Conservation (phyloP, 331 rosid genomes). For the Saraca asoca region DNA sequence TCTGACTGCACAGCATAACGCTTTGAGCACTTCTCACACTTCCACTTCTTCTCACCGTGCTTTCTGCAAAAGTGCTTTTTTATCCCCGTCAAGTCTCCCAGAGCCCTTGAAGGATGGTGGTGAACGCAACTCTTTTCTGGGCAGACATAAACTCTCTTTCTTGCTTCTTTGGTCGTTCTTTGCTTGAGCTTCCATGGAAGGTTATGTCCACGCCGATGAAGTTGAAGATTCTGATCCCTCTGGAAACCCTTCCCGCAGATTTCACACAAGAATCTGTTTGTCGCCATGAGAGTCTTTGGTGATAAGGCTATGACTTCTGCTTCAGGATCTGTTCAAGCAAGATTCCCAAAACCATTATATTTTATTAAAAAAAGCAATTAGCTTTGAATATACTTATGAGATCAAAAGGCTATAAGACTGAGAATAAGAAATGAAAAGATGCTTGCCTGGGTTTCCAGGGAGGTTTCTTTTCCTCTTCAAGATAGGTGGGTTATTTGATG, state of each 20-base stretch:
- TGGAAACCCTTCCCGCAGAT: constrained; percentile 88
- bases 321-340: constrained; percentile 67
- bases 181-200: constrained; percentile 97
- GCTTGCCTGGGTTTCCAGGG: constrained; percentile 88
- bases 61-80: constrained; percentile 88
- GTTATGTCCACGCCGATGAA: constrained; percentile 82
- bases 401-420: not conserved
- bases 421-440: constrained; percentile 4
- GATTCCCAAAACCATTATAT: constrained; percentile 12
- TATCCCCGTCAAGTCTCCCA: constrained; percentile 87
- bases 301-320: constrained; percentile 89
- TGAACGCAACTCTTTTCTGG: constrained; percentile 89
- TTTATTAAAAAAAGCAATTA: not conserved
- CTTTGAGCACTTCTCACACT: constrained; percentile 84
- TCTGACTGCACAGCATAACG: constrained; percentile 88
- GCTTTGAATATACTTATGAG: constrained; percentile 31
- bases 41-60: constrained; percentile 94
- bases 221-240: constrained; percentile 88
- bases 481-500: constrained; percentile 50
- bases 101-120: constrained; percentile 77
- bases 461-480: constrained; percentile 84
- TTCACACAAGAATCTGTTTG: constrained; percentile 83
- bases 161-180: constrained; percentile 67
- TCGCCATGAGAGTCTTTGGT: constrained; percentile 86
- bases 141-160: constrained; percentile 82